Percentiles rank a stretch among this genome's conserved stretches.
Evolutionary conservation across 305 asterid species (phyloP).

Genomic region (Ruellia speciosa): DNA sequence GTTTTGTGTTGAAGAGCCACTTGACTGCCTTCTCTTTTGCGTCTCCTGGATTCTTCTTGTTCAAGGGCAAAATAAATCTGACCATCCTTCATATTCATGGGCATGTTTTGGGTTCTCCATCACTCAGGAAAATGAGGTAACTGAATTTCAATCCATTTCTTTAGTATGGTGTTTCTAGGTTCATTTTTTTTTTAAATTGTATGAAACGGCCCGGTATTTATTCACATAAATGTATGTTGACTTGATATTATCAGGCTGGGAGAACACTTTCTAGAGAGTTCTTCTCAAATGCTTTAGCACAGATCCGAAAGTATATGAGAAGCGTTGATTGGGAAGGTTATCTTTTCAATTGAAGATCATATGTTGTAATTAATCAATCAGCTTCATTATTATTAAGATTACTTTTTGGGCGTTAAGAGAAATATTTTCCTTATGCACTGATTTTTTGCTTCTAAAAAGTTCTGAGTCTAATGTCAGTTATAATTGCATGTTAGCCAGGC

Average conservation of each 20-base stretch:
- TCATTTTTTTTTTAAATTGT: background rate
- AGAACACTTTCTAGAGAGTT: constrained; percentile 51
- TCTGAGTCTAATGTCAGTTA: constrained; percentile 8
- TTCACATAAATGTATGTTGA: constrained; percentile 10
- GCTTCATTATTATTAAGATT: background rate
- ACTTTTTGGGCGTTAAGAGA: background rate
- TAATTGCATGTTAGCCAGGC: constrained; percentile 46
- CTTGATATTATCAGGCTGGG: constrained; percentile 37
- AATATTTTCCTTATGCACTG: background rate
- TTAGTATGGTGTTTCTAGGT: background rate
- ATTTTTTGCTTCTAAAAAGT: constrained; percentile 2
- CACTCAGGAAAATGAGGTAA: constrained; percentile 70
- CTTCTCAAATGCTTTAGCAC: constrained; percentile 50
- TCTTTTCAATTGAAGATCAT: constrained; percentile 10
- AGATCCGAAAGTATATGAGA: constrained; percentile 54
- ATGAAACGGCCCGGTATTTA: constrained; percentile 17
- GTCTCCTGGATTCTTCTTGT: constrained; percentile 75
- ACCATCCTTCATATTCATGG: constrained; percentile 47
- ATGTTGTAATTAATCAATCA: too few relatives aligned
- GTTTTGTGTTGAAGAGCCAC: constrained; percentile 61
- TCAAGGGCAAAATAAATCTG: constrained; percentile 58
- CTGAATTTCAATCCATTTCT: constrained; percentile 16
- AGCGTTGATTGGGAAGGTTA: constrained; percentile 62
- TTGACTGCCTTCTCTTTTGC: constrained; percentile 76
- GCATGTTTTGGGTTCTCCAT: constrained; percentile 73